Percentiles rank a stretch among this genome's conserved stretches.
These are phyloP conservation scores for Aquilaria malaccensis DNA, from an alignment of 345 rosid species.

Conservation along the genomic window DNA sequence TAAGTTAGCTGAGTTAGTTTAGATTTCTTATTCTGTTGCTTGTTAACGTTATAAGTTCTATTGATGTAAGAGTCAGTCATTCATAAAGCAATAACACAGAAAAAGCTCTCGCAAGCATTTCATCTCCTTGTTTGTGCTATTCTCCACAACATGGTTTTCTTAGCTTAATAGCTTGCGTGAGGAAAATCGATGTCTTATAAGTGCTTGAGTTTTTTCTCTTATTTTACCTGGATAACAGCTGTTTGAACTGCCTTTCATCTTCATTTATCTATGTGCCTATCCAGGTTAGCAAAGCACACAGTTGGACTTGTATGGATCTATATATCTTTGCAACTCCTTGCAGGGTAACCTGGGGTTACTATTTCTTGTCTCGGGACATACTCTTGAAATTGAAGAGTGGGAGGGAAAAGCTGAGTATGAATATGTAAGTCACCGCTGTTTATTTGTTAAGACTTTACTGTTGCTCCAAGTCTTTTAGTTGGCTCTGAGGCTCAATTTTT, in stretches of 20 bases:
- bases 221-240: neutral
- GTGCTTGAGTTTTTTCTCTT: no score
- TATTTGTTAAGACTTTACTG: neutral
- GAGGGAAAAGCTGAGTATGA: slow-evolving; percentile 75
- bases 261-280: slow-evolving; percentile 10
- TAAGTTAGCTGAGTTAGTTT: no score
- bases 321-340: slow-evolving; percentile 89
- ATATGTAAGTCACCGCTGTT: slow-evolving; percentile 39
- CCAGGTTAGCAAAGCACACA: slow-evolving; percentile 66
- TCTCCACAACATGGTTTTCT: no score
- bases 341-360: slow-evolving; percentile 86
- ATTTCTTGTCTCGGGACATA: slow-evolving; percentile 69
- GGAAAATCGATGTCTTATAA: no score
- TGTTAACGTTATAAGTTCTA: no score
- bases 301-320: slow-evolving; percentile 92
- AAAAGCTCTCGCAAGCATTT: no score
- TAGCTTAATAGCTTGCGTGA: no score
- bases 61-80: no score
- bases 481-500: slow-evolving; percentile 1
- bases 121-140: no score
- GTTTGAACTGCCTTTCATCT: no score
- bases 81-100: no score
- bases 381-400: slow-evolving; percentile 67
- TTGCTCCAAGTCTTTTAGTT: slow-evolving; percentile 1
- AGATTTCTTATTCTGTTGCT: no score